Evolutionary conservation across 306 rosid species (phyloP), one percentile per base, ranked within the genome.

Genomic region (Chamaecrista fasciculata): DNA sequence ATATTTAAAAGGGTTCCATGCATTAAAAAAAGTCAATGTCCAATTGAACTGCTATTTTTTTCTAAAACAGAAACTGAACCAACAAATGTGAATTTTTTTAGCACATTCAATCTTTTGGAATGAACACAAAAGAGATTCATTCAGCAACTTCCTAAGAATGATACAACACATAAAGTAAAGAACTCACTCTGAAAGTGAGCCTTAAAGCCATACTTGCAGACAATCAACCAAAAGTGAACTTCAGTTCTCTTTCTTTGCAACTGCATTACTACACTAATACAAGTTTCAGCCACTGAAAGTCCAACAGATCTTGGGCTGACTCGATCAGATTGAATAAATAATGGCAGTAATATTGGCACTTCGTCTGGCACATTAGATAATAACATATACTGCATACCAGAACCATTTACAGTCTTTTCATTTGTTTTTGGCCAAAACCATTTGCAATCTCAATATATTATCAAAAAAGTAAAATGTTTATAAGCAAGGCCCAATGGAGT

Each of bases 371-470:
- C n/a, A n/a, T n/a, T n/a, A n/a, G n/a, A n/a, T n/a, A n/a, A n/a
- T n/a, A n/a, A n/a, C n/a, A n/a, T n/a, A n/a, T n/a, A n/a, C n/a
- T n/a, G n/a, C n/a, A n/a, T 19, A 62, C 15, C 16, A 33, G 40
- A 34, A 34, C 66, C 80, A 66, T 66, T 50, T 33, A 65, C 72
- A 59, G 67, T 44, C 1, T 6, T 31, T 34, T 34, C 37, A 75
- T 74, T 23, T 7, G 1, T 25, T 59, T 59, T 50, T 31, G 20
- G 12, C 5, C 39, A 24, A 23, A 12, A 12, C 6, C 6, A 34
- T 34, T 34, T 34, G 8, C 40, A 34, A 34, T 34, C 40, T 34
- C 7, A 6, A 4, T 15, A 50, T 11, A 20, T 50, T 8, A 50
- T 47, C 8, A 20, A 21, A 8, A 9, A 0, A 2, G 29, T 9